These are phyloP conservation scores for Chenopodium berlandieri DNA, from an alignment of 148 eudicot species.

Conservation along the genomic window DNA sequence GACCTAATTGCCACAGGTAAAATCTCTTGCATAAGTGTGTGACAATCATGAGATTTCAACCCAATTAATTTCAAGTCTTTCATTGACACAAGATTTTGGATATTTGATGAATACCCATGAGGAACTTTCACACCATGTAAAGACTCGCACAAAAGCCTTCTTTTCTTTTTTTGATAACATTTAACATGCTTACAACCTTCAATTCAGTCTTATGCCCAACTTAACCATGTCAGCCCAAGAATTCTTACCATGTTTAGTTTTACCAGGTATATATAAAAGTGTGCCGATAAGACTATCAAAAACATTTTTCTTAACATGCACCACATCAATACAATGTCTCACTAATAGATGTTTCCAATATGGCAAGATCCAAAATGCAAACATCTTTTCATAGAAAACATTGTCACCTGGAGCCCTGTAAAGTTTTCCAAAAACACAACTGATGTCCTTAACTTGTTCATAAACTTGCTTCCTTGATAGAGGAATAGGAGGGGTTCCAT, in stretches of 20 bases:
- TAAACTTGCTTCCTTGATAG: neutral
- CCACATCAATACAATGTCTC: conserved; percentile 2
- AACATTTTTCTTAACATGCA: conserved; percentile 7
- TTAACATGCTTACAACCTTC: too few relatives aligned
- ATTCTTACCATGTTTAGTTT: neutral
- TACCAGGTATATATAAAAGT: neutral
- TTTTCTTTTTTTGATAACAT: too few relatives aligned
- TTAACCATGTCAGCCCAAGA: neutral
- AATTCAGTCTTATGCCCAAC: too few relatives aligned
- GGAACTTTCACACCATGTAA: neutral
- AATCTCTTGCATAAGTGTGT: neutral
- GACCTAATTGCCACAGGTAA: neutral
- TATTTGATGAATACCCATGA: neutral
- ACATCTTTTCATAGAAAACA: neutral
- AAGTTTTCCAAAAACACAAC: neutral
- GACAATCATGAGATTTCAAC: conserved; percentile 11
- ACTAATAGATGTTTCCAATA: neutral
- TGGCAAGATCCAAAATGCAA: neutral
- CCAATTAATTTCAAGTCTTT: conserved; percentile 10
- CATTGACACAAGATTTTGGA: neutral
- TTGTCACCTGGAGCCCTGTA: neutral
- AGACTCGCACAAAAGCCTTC: neutral
- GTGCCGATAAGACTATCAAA: neutral
- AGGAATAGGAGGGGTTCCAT: neutral
- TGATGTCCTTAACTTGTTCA: neutral